Base-by-base conservation (phyloP, 2,329 filamentous ascomycete genomes). In the Fusarium nisikadoi region DNA sequence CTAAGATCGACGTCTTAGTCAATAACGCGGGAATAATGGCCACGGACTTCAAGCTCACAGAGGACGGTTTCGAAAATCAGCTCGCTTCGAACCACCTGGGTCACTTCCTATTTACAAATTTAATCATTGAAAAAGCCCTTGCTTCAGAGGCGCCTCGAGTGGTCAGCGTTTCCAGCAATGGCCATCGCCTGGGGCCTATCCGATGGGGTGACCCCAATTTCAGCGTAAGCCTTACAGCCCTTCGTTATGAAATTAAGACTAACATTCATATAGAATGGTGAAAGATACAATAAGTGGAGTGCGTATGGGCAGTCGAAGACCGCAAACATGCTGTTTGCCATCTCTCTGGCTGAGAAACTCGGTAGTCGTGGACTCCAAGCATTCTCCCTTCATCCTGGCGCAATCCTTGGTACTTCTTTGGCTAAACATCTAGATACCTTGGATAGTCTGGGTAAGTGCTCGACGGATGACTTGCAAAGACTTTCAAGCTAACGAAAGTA, bases 261-360 rank as follows among this genome's bases (percentile, higher is more conserved):
- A 0, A 68, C 0, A 0, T 1, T 2, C 3, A 1, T 1, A 2
- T 6, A 68, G 63, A 46, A 68, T 5, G 64, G 65, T 6, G 43
- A 68, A 5, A 11, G 38, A 5, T 68, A 68, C 35, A 36, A 68
- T 13, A 68, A 20, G 9, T 68, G 65, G 65, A 45, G 35, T 11
- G 65, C 56, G 6, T 68, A 68, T 7, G 65, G 65, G 3, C 64
- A 68, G n/a, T 56, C 64, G 11, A 68, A 68, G n/a, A 68, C 65
- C 5, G 65, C 64, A 19, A 68, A 68, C 3, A 68, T 68, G 64
- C 4, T 68, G 2, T 68, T 68, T 6, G 63, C 69, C 10, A 20
- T 75, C 13, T 65, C 70, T 5, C 35, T 75, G 5, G 72, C 73
- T 6, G 29, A 73, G n/a, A 75, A 69, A 6, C 59, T 75, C 1